Evolutionary conservation across 495 filamentous ascomycete genomes (phyloP).

Genomic region (Talaromyces trachyspermus): DNA sequence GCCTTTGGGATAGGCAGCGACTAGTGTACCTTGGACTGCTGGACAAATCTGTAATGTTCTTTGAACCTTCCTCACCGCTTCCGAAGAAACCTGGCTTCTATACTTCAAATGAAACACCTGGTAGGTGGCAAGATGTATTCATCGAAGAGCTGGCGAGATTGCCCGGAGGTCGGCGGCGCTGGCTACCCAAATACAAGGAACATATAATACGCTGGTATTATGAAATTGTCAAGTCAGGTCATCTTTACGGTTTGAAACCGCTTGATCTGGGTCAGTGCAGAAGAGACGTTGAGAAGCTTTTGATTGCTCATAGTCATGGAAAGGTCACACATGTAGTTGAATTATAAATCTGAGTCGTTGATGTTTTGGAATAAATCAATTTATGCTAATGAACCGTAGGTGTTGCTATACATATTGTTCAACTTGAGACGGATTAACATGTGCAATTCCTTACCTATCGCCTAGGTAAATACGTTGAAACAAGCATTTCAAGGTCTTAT

Average conservation of each 20-base stretch:
- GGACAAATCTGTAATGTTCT: background rate
- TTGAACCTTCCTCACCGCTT: background rate
- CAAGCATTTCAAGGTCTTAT: too few relatives aligned
- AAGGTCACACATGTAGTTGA: too few relatives aligned
- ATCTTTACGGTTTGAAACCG: background rate
- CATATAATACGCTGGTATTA: background rate
- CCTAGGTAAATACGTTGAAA: too few relatives aligned
- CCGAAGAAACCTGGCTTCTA: background rate
- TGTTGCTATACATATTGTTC: too few relatives aligned
- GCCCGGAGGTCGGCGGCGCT: background rate
- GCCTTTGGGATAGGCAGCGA: background rate
- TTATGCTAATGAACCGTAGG: too few relatives aligned
- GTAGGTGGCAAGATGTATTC: background rate
- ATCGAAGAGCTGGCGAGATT: background rate
- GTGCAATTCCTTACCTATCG: too few relatives aligned
- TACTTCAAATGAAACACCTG: background rate
- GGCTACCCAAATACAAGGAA: background rate
- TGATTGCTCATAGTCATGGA: slow-evolving; percentile 48
- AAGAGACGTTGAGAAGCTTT: slow-evolving; percentile 10
- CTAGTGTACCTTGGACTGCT: background rate
- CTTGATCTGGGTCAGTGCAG: background rate
- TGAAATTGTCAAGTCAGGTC: background rate
- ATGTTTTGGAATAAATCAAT: too few relatives aligned
- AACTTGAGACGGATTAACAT: too few relatives aligned
- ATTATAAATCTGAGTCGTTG: too few relatives aligned